These are phyloP conservation scores for Globisporangium yorkense DNA, from an alignment of 352 stramenopile species.

Conservation along the genomic window DNA sequence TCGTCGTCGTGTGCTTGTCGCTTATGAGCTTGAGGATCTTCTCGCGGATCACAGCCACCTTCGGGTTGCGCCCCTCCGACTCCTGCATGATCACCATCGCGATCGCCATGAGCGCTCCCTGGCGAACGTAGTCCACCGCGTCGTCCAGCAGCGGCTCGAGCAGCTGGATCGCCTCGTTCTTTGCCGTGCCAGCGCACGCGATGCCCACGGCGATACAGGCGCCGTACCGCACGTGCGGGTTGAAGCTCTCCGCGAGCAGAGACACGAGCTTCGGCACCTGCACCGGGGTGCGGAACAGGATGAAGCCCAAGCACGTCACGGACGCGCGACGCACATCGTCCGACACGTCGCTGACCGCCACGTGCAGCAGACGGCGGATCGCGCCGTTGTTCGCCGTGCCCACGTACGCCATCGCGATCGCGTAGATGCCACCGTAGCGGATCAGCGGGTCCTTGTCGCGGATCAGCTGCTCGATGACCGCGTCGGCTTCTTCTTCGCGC, in stretches of 20 bases:
- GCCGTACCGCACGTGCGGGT: constrained; percentile 99
- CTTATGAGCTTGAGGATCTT: constrained; percentile 89
- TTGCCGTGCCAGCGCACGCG: constrained; percentile 95
- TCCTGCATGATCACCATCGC: constrained; percentile 99
- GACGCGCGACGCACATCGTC: constrained; percentile 98
- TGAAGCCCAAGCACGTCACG: constrained; percentile 96
- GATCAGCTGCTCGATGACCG: constrained; percentile 96
- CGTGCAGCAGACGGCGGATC: constrained; percentile 95
- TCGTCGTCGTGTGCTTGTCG: constrained; percentile 97
- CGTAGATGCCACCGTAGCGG: constrained; percentile 98
- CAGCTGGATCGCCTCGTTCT: constrained; percentile 95
- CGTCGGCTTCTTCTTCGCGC: constrained; percentile 94
- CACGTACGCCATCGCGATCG: constrained; percentile 96
- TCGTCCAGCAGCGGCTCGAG: constrained; percentile 98
- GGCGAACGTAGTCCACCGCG: constrained; percentile 97
- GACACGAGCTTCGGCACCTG: constrained; percentile 90
- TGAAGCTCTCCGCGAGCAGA: constrained; percentile 98
- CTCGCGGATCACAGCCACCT: constrained; percentile 79
- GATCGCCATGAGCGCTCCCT: constrained; percentile 95
- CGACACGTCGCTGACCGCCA: constrained; percentile 98
- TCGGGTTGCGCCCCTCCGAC: constrained; percentile 81
- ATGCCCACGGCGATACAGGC: constrained; percentile 98
- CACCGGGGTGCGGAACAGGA: constrained; percentile 97
- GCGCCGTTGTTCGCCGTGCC: constrained; percentile 97
- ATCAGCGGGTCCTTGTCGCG: constrained; percentile 97